Evolutionary conservation across 1,139 yeast genomes (phyloP).

Genomic region (Pichia sp.): DNA sequence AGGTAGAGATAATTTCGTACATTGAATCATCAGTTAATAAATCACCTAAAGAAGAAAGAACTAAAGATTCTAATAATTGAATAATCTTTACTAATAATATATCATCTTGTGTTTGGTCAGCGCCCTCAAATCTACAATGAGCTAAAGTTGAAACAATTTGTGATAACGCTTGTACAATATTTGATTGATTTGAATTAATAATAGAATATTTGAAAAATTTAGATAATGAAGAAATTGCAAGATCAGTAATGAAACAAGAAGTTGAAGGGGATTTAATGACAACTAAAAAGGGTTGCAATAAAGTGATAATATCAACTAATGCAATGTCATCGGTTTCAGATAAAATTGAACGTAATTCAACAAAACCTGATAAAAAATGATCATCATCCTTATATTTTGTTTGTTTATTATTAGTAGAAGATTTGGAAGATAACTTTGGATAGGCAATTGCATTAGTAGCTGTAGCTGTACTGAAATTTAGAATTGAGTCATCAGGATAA

Average conservation of each 20-base stretch:
- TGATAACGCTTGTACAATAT: constrained; percentile 48
- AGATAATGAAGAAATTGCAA: constrained; percentile 70
- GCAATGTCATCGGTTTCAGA: constrained; percentile 48
- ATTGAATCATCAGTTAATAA: constrained; percentile 73
- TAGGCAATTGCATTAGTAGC: constrained; percentile 1
- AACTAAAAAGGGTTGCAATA: constrained; percentile 79
- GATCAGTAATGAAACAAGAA: constrained; percentile 77
- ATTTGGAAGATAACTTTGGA: constrained; percentile 18
- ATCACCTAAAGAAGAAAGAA: constrained; percentile 58
- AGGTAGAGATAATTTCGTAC: constrained; percentile 85
- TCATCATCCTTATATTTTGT: constrained; percentile 34
- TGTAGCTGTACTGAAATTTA: neutral
- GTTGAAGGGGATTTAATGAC: constrained; percentile 83
- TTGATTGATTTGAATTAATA: constrained; percentile 38
- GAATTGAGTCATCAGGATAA: constrained; percentile 9
- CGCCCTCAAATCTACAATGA: constrained; percentile 93
- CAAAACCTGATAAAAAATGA: constrained; percentile 75
- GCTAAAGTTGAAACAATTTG: constrained; percentile 74
- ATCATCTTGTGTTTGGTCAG: constrained; percentile 90
- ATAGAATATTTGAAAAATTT: constrained; percentile 61
- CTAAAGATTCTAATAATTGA: constrained; percentile 61
- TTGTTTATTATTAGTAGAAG: constrained; percentile 23
- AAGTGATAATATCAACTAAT: constrained; percentile 62
- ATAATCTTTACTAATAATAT: constrained; percentile 82
- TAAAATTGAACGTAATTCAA: constrained; percentile 68